Conservation (phyloP, 2,329 filamentous ascomycete genomes). For the Exophiala alcalophila region DNA sequence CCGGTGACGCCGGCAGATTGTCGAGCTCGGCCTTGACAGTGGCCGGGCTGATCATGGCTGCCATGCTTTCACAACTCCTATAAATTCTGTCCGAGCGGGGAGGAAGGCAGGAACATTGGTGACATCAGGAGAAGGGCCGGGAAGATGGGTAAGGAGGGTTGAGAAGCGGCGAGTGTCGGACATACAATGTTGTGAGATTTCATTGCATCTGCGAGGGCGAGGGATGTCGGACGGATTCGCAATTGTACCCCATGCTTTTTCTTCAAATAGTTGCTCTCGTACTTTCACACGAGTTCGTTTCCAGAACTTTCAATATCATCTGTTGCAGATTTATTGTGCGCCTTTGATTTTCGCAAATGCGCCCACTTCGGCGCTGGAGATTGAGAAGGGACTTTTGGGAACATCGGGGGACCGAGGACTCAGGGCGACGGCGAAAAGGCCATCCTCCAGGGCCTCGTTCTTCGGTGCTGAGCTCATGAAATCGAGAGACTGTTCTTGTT, state of each 20-base stretch:
- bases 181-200: conserved; percentile 6
- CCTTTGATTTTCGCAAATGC: conserved; percentile 31
- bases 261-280: conserved; percentile 13
- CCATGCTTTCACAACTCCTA: conserved; percentile 13
- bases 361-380: conserved; percentile 44
- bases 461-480: conserved; percentile 24
- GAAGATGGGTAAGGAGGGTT: too few species aligned
- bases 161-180: conserved; percentile 1
- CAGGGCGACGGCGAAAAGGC: conserved; percentile 81
- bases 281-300: conserved; percentile 11
- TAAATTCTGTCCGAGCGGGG: too few species aligned
- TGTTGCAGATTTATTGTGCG: conserved; percentile 14
- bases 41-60: conserved; percentile 15
- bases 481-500: conserved; percentile 36
- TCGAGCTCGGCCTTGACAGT: conserved; percentile 15
- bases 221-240: neutral
- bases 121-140: neutral
- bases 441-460: conserved; percentile 63
- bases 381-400: conserved; percentile 75
- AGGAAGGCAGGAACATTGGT: neutral
- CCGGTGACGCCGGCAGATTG: conserved; percentile 19
- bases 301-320: neutral
- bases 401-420: conserved; percentile 84
- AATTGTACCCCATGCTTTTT: conserved; percentile 11
- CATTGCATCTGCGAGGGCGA: conserved; percentile 8